These are phyloP conservation scores for Coemansia sp. DNA, from an alignment of 192 early-diverging fungal genomes.

Conservation along the genomic window DNA sequence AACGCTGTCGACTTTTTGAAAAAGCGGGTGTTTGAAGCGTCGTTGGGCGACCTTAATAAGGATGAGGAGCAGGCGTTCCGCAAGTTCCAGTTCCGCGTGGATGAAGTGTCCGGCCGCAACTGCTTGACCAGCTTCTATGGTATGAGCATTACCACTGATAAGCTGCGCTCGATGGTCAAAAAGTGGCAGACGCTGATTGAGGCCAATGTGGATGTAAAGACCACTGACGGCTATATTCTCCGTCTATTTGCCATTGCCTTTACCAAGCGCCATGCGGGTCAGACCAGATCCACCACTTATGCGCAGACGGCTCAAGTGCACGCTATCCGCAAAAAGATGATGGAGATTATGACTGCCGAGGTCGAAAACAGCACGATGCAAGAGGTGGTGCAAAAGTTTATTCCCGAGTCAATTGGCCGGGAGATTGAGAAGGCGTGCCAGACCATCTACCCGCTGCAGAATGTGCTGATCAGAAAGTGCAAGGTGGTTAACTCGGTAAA, in stretches of 20 bases:
- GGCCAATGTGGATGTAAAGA: conserved; percentile 99
- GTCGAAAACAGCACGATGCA: conserved; percentile 85
- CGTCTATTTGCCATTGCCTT: conserved; percentile 97
- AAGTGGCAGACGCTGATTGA: conserved; percentile 99
- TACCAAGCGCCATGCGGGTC: conserved; percentile 91
- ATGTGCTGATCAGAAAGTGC: conserved; percentile 95
- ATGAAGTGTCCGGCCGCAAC: conserved; percentile 98
- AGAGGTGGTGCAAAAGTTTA: conserved; percentile 95
- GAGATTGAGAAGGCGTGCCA: conserved; percentile 97
- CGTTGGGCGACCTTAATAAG: conserved; percentile 94
- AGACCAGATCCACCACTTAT: conserved; percentile 98
- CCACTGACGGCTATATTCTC: conserved; percentile 99
- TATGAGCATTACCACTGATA: conserved; percentile 99
- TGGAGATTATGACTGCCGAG: conserved; percentile 93
- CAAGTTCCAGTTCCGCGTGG: conserved; percentile 96
- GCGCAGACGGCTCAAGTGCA: conserved; percentile 96
- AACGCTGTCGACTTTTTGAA: conserved; percentile 95
- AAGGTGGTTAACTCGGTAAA: conserved; percentile 99
- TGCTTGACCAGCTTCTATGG: conserved; percentile 99
- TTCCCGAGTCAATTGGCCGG: conserved; percentile 95
- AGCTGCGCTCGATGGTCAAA: conserved; percentile 98
- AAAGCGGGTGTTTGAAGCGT: conserved; percentile 94
- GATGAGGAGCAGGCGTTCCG: conserved; percentile 90
- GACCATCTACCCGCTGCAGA: conserved; percentile 97
- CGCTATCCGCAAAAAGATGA: conserved; percentile 99